A percentile compares a stretch with the other conserved stretches of the same genome.
Evolutionary conservation across 768 basidiomycete species (phyloP).

Genomic region (Myochromella boudieri): DNA sequence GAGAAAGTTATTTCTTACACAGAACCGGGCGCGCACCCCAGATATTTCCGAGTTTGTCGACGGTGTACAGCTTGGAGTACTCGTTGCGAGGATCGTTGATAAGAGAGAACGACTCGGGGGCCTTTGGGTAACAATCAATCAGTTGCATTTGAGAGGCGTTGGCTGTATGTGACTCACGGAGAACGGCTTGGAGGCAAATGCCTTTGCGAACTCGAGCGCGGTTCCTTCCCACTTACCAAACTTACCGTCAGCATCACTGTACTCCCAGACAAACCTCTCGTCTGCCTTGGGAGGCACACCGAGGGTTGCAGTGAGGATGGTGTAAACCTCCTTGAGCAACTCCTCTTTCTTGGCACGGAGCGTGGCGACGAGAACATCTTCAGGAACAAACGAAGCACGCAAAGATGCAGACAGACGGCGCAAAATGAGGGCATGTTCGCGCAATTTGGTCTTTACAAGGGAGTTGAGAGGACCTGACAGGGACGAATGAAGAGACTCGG

Average conservation of each 20-base stretch:
- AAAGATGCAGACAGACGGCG: slow-evolving; percentile 61
- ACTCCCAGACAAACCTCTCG: slow-evolving; percentile 83
- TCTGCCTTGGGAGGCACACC: slow-evolving; percentile 81
- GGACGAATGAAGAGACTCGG: slow-evolving; percentile 83
- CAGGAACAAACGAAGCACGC: slow-evolving; percentile 43
- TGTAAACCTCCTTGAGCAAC: slow-evolving; percentile 82
- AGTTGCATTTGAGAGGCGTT: background rate
- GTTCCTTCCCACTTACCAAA: slow-evolving; percentile 76
- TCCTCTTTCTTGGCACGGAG: slow-evolving; percentile 84
- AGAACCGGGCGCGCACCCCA: slow-evolving; percentile 84
- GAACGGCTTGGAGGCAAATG: slow-evolving; percentile 57
- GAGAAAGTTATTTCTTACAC: slow-evolving; percentile 51
- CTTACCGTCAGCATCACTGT: slow-evolving; percentile 80
- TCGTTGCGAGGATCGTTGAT: slow-evolving; percentile 93
- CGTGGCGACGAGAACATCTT: slow-evolving; percentile 45
- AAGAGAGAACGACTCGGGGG: slow-evolving; percentile 81
- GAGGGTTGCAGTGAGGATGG: slow-evolving; percentile 79
- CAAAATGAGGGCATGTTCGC: slow-evolving; percentile 86
- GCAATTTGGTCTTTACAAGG: slow-evolving; percentile 86
- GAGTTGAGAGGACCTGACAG: slow-evolving; percentile 69
- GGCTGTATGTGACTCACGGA: slow-evolving; percentile 36
- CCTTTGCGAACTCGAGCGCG: slow-evolving; percentile 75
- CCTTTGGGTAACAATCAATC: slow-evolving; percentile 33
- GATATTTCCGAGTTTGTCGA: slow-evolving; percentile 90
- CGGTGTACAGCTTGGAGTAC: slow-evolving; percentile 83